Percentiles rank a stretch among this genome's conserved stretches.
Conservation (phyloP, 2,329 filamentous ascomycete species). For the Trichoderma afroharzianum region DNA sequence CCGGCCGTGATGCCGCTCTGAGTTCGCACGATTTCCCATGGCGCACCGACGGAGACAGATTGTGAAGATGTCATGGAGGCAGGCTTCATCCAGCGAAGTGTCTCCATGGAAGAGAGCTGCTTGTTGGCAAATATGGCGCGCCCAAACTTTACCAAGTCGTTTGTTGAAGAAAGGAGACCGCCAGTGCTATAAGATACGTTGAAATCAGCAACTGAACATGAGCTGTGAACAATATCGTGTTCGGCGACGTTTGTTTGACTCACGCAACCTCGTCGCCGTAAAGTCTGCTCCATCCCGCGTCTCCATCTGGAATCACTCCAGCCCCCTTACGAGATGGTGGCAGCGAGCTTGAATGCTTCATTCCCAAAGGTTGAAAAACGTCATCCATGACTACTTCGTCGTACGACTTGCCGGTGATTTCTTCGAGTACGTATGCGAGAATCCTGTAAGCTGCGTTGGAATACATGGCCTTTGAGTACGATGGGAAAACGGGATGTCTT, state of each 20-base stretch:
- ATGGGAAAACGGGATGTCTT: slow-evolving; percentile 20
- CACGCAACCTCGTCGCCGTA: slow-evolving; percentile 19
- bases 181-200: background rate
- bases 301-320: slow-evolving; percentile 18
- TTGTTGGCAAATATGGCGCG: slow-evolving; percentile 8
- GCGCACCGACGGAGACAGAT: slow-evolving; percentile 30
- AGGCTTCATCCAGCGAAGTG: slow-evolving; percentile 21
- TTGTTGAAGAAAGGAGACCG: slow-evolving; percentile 14
- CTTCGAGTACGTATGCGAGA: slow-evolving; percentile 23
- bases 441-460: slow-evolving; percentile 25
- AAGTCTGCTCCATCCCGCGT: slow-evolving; percentile 7
- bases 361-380: slow-evolving; percentile 11
- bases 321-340: background rate
- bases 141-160: slow-evolving; percentile 9
- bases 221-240: background rate
- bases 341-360: slow-evolving; percentile 13
- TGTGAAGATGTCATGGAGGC: slow-evolving; percentile 15
- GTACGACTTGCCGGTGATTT: slow-evolving; percentile 22
- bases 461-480: slow-evolving; percentile 22
- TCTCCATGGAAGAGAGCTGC: slow-evolving; percentile 2
- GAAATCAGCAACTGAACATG: background rate
- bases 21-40: slow-evolving; percentile 25
- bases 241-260: background rate
- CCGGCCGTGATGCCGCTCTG: slow-evolving; percentile 28
- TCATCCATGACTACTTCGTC: slow-evolving; percentile 1